Evolutionary conservation across 2,329 filamentous ascomycete genomes (phyloP), one percentile per base, ranked within the genome.

Genomic region (Cladosporium sp.): DNA sequence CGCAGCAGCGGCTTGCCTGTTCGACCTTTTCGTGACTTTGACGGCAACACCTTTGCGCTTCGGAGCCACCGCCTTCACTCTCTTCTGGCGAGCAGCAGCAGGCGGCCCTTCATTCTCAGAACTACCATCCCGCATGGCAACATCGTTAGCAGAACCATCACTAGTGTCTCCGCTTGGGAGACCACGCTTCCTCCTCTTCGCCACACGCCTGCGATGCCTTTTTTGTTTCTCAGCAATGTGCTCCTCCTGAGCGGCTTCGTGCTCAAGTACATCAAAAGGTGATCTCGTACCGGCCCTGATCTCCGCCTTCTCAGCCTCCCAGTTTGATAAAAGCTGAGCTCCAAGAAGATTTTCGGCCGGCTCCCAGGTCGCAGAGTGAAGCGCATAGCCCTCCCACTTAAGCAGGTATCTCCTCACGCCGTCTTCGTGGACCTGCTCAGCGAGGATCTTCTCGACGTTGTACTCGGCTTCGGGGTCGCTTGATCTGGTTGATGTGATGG

Each of bases 321-420:
- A 77, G 16, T 68, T 37, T 10, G 52, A 12, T 26, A 73, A 35
- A 8, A 72, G 64, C 4, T 65, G 60, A 2, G 62, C 55, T 26
- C 56, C 57, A 1, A 67, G 14, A 16, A 75, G 44, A 26, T 71
- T 65, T 10, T 71, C 66, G 11, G 28, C 49, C 2, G 73, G 73
- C 52, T 78, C 76, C 75, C 74, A 77, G 0, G 72, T 74, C 21
- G 69, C 68, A 16, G 67, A 61, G 11, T 67, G 50, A 0, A 74
- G 66, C 5, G 69, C 65, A 61, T 75, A 78, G 29, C 72, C 72
- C 28, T 70, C 68, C 76, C 76, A 78, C 60, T 76, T 74, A 58
- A 76, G 63, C 10, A 76, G 68, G 60, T 74, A 76, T 16, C 63
- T 11, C 28, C 33, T 14, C 23, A 40, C 44, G 7, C 50, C 62